Evolutionary conservation across 208 protist species (phyloP), one percentile per base, ranked within the genome.

Genomic region (Porcisia deanei): DNA sequence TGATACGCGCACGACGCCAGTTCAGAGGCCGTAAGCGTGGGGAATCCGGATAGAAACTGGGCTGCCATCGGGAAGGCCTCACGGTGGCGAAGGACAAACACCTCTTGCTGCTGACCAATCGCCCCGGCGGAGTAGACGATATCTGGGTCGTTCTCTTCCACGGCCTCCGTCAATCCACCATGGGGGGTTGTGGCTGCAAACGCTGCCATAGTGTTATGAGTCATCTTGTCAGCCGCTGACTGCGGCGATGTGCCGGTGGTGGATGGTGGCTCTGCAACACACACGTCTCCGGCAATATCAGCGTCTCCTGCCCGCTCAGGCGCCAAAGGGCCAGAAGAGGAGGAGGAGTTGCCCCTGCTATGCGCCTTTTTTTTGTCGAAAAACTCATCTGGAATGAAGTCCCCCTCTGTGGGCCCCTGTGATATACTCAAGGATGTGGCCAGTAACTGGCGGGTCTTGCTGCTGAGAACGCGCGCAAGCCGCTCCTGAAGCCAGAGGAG

Each of bases 301-400:
- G 18, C 64, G 12, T 22, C 25, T 30, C 0, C 66, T 43, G 43
- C 25, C 47, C 3, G 10, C 66, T 71, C 30, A 57, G 18, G 16
- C 18, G 9, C 22, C 20, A 12, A 25, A 16, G 63, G 22, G 20
- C 20, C 22, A 8, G 63, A 67, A 8, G 22, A 14, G 18, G 22
- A 30, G 63, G 41, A 8, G 2, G 39, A 8, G 54, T 16, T 16
- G 54, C 20, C 30, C 22, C 59, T 34, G 53, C 68, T 59, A 8
- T 49, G 54, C 30, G 30, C 22, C 43, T 12, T 45, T 37, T 55
- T 54, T 25, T 79, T 39, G 22, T 82, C 77, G 39, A 93, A 85
- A 41, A 87, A 84, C 12, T 74, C 78, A 41, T 93, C 89, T 12
- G 86, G 83, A 37, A 93, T 93, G 45, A 93, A 93, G 68, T 91